Evolutionary conservation across 2,329 filamentous ascomycete species (phyloP), one percentile per base, ranked within the genome.

Genomic region (Ophiostoma perfectum): DNA sequence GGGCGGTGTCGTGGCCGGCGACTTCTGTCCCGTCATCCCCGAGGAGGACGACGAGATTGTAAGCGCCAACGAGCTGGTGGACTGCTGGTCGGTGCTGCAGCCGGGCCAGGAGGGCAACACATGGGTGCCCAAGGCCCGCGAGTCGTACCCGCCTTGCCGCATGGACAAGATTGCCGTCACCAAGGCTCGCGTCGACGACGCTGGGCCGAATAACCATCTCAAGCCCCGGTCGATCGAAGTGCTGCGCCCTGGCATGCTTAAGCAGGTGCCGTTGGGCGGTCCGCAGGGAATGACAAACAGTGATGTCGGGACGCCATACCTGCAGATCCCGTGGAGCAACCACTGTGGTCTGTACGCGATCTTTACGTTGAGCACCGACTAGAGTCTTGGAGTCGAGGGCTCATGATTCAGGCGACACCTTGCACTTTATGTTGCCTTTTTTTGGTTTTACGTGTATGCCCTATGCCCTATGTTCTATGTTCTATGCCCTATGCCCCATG

Each of bases 21-120:
- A 80, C 66, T 80, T 80, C 69, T 80, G 80, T 66, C 76, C 77
- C 2, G 75, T 79, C 3, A 71, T 78, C 3, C 74, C 76, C 0
- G 75, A 69, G 16, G 70, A 77, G 62, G 79, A 81, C 66, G 69
- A 70, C 2, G 55, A 65, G 0, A 73, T 79, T 5, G 69, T 80
- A 0, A 66, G 69, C 12, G 71, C 73, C 2, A 79, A 78, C 68
- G 70, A 72, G 0, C 74, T 80, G 8, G 65, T 74, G 0, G 79
- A 81, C 70, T 77, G 73, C 5, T 80, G 78, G 78, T 49, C 64
- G 6, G 67, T 70, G 11, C 67, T 79, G 16, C 74, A 71, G 38
- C 72, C 74, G 0, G 69, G 69, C 6, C 73, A 78, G 27, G 66
- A 73, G 18, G 78, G 79, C 2, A 77, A 74, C 69, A 80, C 78